Evolutionary conservation across 176 grass and related monocot genomes (phyloP).

Genomic region (Metroxylon sagu): DNA sequence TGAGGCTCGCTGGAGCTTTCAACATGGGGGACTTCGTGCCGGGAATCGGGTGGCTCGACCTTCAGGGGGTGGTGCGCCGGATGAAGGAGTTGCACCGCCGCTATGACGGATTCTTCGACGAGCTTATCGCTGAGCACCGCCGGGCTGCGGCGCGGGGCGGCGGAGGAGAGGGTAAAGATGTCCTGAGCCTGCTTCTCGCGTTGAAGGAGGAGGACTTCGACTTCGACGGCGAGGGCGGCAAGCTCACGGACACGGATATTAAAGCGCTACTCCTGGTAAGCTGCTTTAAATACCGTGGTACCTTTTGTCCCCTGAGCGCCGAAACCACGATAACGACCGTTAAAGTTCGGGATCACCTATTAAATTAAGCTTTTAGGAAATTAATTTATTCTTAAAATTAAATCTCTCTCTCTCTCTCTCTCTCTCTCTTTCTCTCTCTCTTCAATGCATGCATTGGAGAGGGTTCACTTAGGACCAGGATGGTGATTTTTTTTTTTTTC

Average conservation of each 20-base stretch:
- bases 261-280: conserved; percentile 64
- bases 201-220: conserved; percentile 19
- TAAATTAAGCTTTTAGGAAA: too few relatives aligned
- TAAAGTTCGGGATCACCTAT: too few relatives aligned
- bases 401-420: too few relatives aligned
- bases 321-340: too few relatives aligned
- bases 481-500: too few relatives aligned
- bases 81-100: conserved; percentile 15
- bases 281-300: too few relatives aligned
- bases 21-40: conserved; percentile 21
- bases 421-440: too few relatives aligned
- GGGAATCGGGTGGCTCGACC: conserved; percentile 12
- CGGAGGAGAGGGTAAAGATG: conserved; percentile 24
- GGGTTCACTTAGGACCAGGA: too few relatives aligned
- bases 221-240: conserved; percentile 15
- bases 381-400: too few relatives aligned
- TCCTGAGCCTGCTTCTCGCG: conserved; percentile 22
- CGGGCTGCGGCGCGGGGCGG: neutral
- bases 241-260: conserved; percentile 35
- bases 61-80: conserved; percentile 4
- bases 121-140: conserved; percentile 27
- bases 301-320: too few relatives aligned
- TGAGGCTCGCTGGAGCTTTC: conserved; percentile 7
- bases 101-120: conserved; percentile 51
- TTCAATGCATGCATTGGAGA: too few relatives aligned